Percentiles rank a stretch among this genome's conserved stretches.
Evolutionary conservation across 2,329 filamentous ascomycete species (phyloP).

Genomic region (Myriosclerotinia scirpicola): DNA sequence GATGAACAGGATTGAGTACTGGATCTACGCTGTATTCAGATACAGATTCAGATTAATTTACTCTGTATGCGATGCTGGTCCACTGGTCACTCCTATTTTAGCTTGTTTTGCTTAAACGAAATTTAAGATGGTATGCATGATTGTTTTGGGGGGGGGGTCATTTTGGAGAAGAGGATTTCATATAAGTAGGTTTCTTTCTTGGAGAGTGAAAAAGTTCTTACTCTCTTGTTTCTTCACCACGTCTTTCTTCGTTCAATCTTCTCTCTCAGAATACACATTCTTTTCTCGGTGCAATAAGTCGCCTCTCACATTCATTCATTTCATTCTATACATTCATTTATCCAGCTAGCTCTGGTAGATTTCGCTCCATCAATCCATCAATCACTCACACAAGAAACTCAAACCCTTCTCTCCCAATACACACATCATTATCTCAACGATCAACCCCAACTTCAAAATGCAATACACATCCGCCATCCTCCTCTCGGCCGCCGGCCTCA

Average conservation of each 20-base stretch:
- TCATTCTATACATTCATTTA: conserved; percentile 18
- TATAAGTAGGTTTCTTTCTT: conserved; percentile 20
- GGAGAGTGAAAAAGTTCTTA: background rate
- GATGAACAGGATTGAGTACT: conserved; percentile 16
- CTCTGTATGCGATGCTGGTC: background rate
- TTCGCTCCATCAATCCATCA: conserved; percentile 10
- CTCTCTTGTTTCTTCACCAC: conserved; percentile 15
- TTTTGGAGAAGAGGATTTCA: background rate
- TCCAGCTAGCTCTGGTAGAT: conserved; percentile 25
- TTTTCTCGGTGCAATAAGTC: conserved; percentile 22
- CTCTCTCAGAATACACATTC: background rate
- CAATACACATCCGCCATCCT: conserved; percentile 35
- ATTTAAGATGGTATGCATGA: conserved; percentile 7
- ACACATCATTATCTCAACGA: background rate
- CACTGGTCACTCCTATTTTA: conserved; percentile 4
- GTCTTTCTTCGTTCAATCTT: conserved; percentile 13
- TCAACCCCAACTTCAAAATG: conserved; percentile 26
- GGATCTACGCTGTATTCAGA: background rate
- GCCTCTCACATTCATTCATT: conserved; percentile 23
- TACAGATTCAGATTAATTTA: too few species aligned
- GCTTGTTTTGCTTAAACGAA: background rate
- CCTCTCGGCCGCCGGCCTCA: conserved; percentile 32
- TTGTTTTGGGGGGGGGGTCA: background rate
- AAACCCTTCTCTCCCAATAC: background rate
- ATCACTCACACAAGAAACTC: background rate